A percentile compares a stretch with the other conserved stretches of the same genome.
Evolutionary conservation across 2,329 filamentous ascomycete genomes (phyloP).

Genomic region (Colletotrichum sp.): DNA sequence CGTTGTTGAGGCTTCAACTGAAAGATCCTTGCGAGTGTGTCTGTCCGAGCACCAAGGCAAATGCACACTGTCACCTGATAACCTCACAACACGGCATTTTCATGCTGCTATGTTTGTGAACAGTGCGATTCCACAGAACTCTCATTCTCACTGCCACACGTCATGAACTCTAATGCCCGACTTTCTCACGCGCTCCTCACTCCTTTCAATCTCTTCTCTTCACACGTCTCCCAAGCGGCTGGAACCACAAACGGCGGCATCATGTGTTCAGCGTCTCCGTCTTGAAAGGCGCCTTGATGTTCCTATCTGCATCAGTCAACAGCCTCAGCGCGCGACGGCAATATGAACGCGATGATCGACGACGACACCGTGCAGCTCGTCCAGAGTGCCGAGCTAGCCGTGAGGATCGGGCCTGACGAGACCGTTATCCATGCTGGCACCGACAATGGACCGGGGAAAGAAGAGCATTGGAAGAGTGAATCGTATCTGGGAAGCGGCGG

Average conservation of each 20-base stretch:
- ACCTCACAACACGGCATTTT: background rate
- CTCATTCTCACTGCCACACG: background rate
- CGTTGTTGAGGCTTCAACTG: background rate
- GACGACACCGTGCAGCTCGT: constrained; percentile 2
- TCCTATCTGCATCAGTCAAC: background rate
- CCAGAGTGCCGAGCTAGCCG: background rate
- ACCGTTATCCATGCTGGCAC: background rate
- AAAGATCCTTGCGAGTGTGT: background rate
- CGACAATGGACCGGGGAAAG: background rate
- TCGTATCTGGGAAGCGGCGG: background rate
- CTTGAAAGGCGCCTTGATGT: background rate
- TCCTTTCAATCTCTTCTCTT: too few species aligned
- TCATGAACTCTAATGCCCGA: background rate
- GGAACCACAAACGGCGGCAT: background rate
- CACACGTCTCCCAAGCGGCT: background rate
- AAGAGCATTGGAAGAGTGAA: constrained; percentile 1
- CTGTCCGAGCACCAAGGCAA: background rate
- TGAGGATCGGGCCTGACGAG: background rate
- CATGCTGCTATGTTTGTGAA: background rate
- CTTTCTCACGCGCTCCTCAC: background rate
- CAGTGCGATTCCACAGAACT: background rate
- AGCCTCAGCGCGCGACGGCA: background rate
- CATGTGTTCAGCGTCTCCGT: background rate
- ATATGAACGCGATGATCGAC: background rate
- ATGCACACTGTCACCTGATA: background rate